phyloP scores from a whole-genome alignment of 306 rosid species.

The Vicia villosa region DNA sequence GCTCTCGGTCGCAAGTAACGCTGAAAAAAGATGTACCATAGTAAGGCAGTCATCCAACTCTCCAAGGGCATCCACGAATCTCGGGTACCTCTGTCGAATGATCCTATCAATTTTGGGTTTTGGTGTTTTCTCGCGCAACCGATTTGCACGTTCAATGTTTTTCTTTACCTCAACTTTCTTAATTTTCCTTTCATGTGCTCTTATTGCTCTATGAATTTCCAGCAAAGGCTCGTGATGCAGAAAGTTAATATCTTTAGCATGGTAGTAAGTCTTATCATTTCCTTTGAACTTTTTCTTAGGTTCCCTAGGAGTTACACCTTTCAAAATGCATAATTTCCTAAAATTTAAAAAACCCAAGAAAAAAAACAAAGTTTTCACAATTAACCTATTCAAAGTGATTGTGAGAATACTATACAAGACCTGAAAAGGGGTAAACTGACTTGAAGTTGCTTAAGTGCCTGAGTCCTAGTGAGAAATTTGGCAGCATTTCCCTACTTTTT shows the following conservation, averaged over 20 bases:
- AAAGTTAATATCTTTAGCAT: constrained; percentile 81
- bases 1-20: constrained; percentile 73
- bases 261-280: constrained; percentile 87
- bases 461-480: too few species aligned
- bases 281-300: too few species aligned
- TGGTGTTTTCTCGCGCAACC: constrained; percentile 56
- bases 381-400: background rate
- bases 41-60: constrained; percentile 94
- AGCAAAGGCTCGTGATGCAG: constrained; percentile 86
- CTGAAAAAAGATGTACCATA: constrained; percentile 88
- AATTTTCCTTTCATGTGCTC: constrained; percentile 73
- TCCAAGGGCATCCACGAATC: constrained; percentile 82
- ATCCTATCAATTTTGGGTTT: constrained; percentile 65
- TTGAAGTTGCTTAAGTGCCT: too few species aligned
- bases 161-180: constrained; percentile 86
- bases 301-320: too few species aligned
- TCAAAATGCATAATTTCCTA: constrained; percentile 87
- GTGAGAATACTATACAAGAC: constrained; percentile 33
- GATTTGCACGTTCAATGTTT: constrained; percentile 67
- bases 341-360: constrained; percentile 28
- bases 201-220: constrained; percentile 66
- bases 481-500: too few species aligned
- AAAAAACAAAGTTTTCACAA: background rate
- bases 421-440: constrained; percentile 82
- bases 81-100: constrained; percentile 86